Percentiles rank a stretch among this genome's conserved stretches.
Conservation (phyloP, 1,284 basidiomycete species). For the Cutaneotrichosporon sp. region DNA sequence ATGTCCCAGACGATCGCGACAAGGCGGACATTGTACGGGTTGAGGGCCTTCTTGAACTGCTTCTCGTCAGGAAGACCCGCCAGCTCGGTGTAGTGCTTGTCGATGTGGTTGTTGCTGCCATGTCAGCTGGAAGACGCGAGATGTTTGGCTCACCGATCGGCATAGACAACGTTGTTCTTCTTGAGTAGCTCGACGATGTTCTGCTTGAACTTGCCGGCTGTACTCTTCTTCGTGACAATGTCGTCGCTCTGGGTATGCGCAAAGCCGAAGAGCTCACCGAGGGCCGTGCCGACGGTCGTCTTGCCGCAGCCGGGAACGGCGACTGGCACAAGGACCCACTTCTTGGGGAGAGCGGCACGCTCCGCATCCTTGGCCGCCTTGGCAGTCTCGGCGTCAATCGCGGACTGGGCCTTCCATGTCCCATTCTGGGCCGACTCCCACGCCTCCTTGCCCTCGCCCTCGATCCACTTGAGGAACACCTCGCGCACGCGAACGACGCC, state of each 20-base stretch:
- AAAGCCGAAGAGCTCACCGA: slow-evolving; percentile 75
- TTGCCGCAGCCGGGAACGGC: slow-evolving; percentile 97
- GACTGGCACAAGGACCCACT: slow-evolving; percentile 83
- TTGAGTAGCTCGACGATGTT: slow-evolving; percentile 69
- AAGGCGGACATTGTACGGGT: slow-evolving; percentile 59
- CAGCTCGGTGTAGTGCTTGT: slow-evolving; percentile 71
- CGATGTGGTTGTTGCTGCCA: slow-evolving; percentile 85
- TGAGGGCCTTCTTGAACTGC: slow-evolving; percentile 26
- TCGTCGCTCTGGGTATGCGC: slow-evolving; percentile 93
- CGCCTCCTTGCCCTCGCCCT: slow-evolving; percentile 58
- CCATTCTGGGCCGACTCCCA: slow-evolving; percentile 56
- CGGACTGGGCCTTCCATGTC: slow-evolving; percentile 30
- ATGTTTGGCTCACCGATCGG: slow-evolving; percentile 69
- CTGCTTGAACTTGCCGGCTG: slow-evolving; percentile 73
- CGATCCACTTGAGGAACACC: slow-evolving; percentile 71
- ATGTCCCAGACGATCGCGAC: slow-evolving; percentile 78
- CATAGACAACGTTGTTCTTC: slow-evolving; percentile 74
- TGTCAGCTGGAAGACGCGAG: neutral
- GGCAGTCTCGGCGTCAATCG: slow-evolving; percentile 21
- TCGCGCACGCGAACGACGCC: slow-evolving; percentile 82
- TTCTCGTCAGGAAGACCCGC: slow-evolving; percentile 56
- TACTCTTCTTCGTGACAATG: slow-evolving; percentile 69
- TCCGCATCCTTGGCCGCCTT: slow-evolving; percentile 24
- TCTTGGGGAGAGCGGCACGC: slow-evolving; percentile 57
- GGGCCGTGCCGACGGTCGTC: slow-evolving; percentile 79